Conservation (phyloP, 2,329 filamentous ascomycete genomes). For the Venturia pyrina region DNA sequence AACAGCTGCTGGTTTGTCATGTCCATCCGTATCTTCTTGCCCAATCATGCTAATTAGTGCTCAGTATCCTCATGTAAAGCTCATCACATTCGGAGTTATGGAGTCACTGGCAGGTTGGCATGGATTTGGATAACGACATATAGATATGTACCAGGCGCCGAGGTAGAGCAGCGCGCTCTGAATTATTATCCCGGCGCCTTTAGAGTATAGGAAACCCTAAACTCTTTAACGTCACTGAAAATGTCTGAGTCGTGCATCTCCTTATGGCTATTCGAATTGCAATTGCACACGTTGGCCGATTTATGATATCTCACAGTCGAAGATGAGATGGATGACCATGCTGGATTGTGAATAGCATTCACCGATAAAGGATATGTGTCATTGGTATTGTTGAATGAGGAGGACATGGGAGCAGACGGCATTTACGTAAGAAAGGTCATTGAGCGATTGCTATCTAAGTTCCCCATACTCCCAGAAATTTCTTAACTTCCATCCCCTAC, state of each 20-base stretch:
- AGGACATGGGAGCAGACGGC: no score
- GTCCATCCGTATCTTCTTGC: constrained; percentile 21
- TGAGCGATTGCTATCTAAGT: neutral
- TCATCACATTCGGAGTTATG: neutral
- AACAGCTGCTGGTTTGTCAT: constrained; percentile 50
- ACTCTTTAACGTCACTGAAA: neutral
- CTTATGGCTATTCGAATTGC: neutral
- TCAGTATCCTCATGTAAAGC: neutral
- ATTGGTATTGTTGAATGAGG: no score
- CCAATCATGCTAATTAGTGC: neutral
- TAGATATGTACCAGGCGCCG: neutral
- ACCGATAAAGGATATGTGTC: neutral
- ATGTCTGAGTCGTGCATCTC: neutral
- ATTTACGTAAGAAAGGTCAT: neutral
- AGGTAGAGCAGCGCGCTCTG: neutral
- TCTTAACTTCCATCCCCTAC: neutral
- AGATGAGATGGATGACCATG: neutral
- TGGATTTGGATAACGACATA: neutral
- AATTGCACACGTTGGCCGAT: neutral
- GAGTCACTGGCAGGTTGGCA: neutral
- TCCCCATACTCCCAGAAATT: neutral
- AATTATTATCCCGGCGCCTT: neutral
- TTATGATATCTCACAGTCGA: neutral
- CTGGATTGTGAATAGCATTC: neutral
- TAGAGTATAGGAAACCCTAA: neutral